Conservation (phyloP, 2,329 filamentous ascomycete species). For the Botryotinia calthae region DNA sequence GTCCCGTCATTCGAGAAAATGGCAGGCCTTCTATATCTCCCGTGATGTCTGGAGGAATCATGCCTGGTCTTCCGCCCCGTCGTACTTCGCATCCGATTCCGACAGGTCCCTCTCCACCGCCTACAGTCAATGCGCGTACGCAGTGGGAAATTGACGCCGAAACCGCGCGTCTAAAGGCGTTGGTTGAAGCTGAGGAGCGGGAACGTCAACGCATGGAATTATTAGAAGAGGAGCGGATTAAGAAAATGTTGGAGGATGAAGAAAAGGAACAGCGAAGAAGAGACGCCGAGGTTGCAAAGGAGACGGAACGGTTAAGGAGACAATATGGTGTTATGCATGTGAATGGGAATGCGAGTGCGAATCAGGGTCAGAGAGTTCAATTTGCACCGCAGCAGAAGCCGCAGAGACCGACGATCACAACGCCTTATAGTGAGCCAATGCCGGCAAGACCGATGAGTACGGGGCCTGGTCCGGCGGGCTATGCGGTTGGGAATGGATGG, state of each 20-base stretch:
- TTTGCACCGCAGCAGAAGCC: conserved; percentile 23
- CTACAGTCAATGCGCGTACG: conserved; percentile 36
- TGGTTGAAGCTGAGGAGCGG: conserved; percentile 15
- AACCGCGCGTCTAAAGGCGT: conserved; percentile 48
- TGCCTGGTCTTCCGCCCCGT: conserved; percentile 20
- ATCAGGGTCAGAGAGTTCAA: neutral
- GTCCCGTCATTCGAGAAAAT: conserved; percentile 31
- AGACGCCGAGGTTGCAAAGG: conserved; percentile 64
- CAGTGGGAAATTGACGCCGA: conserved; percentile 64
- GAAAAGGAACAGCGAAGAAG: conserved; percentile 56
- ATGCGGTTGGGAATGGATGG: neutral
- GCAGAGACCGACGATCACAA: conserved; percentile 24
- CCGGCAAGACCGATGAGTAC: conserved; percentile 28
- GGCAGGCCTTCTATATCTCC: conserved; percentile 24
- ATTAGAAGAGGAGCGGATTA: conserved; percentile 55
- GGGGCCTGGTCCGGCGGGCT: neutral
- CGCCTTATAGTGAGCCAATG: conserved; percentile 10
- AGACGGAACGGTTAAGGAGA: conserved; percentile 76
- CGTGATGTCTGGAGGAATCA: conserved; percentile 34
- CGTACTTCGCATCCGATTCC: conserved; percentile 26
- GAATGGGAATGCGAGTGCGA: neutral
- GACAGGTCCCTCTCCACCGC: conserved; percentile 25
- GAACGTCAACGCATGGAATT: conserved; percentile 51
- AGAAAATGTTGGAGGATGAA: conserved; percentile 65
- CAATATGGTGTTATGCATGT: conserved; percentile 54